phyloP scores from a whole-genome alignment of 768 basidiomycete species.

The Phylloporus sp. region DNA sequence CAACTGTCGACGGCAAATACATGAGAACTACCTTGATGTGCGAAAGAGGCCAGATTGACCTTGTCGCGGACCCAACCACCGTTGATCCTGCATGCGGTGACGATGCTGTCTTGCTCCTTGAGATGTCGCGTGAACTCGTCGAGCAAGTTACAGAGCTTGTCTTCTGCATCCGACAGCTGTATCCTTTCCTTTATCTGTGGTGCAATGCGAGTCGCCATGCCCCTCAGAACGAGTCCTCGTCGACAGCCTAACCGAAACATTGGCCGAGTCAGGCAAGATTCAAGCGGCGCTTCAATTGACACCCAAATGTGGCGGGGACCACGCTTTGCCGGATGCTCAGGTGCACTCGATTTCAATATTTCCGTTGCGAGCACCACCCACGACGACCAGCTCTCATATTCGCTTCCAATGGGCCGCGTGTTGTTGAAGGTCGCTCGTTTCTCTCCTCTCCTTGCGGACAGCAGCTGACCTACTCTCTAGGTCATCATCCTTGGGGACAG shows the following conservation, averaged over 20 bases:
- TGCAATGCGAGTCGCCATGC: conserved; percentile 32
- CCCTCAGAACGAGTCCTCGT: conserved; percentile 8
- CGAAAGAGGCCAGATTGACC: conserved; percentile 42
- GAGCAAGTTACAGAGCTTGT: conserved; percentile 66
- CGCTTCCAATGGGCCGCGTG: conserved; percentile 68
- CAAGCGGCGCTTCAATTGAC: conserved; percentile 24
- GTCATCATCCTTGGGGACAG: conserved; percentile 99
- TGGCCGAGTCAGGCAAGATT: conserved; percentile 10
- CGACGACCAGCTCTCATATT: conserved; percentile 1
- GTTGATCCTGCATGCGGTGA: conserved; percentile 79
- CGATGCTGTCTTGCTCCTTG: conserved; percentile 45
- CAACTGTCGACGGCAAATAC: conserved; percentile 44
- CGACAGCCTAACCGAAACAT: conserved; percentile 8
- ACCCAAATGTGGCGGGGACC: conserved; percentile 13
- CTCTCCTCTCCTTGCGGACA: not conserved
- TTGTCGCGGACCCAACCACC: conserved; percentile 99
- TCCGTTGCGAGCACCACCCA: conserved; percentile 4
- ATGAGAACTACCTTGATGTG: conserved; percentile 12
- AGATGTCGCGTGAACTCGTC: conserved; percentile 68
- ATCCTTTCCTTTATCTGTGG: conserved; percentile 37
- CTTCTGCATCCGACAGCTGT: conserved; percentile 62
- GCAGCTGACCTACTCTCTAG: conserved; percentile 37
- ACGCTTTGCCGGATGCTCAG: conserved; percentile 16
- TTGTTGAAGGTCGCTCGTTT: conserved; percentile 65
- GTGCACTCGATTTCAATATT: conserved; percentile 1